A percentile compares a stretch with the other conserved stretches of the same genome.
Evolutionary conservation across 495 filamentous ascomycete genomes (phyloP).

Genomic region (Hapsidospora chrysogenum): DNA sequence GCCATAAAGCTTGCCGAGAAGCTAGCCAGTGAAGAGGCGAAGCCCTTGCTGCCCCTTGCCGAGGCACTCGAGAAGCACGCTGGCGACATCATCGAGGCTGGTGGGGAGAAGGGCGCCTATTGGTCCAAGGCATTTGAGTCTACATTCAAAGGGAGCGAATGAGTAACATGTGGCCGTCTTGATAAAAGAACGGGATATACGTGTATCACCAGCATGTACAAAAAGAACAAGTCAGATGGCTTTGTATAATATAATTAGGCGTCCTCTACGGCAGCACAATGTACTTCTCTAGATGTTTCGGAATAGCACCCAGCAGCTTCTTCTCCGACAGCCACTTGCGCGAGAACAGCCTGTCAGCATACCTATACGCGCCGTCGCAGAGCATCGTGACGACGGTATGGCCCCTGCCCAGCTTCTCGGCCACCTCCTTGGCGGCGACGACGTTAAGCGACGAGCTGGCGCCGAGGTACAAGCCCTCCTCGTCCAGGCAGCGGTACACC

Average conservation of each 20-base stretch:
- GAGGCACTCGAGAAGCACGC: background rate
- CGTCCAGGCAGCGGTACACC: constrained; percentile 94
- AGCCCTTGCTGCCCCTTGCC: background rate
- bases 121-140: background rate
- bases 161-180: background rate
- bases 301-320: constrained; percentile 67
- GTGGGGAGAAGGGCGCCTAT: background rate
- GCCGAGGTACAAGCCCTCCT: constrained; percentile 92
- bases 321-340: constrained; percentile 77
- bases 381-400: constrained; percentile 87
- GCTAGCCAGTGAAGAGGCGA: background rate
- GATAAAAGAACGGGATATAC: background rate
- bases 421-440: constrained; percentile 85
- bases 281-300: constrained; percentile 75
- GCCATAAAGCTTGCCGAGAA: background rate
- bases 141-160: no score
- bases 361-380: constrained; percentile 90
- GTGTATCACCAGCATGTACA: background rate
- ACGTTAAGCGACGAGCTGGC: constrained; percentile 89
- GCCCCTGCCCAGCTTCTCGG: constrained; percentile 74
- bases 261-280: constrained; percentile 59
- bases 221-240: background rate
- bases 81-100: background rate
- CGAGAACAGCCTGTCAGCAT: constrained; percentile 86
- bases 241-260: background rate